Base-by-base conservation (phyloP, 164 flowering plant species). In the Macadamia integrifolia region DNA sequence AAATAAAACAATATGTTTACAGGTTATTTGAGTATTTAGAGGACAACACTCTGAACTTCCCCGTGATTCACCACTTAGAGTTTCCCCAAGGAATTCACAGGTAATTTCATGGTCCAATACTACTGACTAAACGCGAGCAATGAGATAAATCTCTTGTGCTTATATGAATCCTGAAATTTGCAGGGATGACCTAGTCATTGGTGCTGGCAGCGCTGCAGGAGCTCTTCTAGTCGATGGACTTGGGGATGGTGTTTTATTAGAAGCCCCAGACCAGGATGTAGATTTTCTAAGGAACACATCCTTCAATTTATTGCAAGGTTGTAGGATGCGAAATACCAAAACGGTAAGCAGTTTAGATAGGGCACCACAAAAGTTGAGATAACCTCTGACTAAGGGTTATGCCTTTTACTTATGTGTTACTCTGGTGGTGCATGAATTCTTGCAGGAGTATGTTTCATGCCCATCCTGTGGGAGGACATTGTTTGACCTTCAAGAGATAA, bases 261-360 rank as follows among this genome's bases (percentile, higher is more conserved):
- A 94, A 78, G 94, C 96, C 71, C 85, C 87, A 57, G 95, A 80
- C 64, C 91, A 90, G 75, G 98, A 94, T 75, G 82, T 88, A 63
- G 97, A 94, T 50, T 91, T 94, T 68, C 85, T 94, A 1, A 83
- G 96, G 71, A 79, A 90, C 65, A 91, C 98, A 50, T 91, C 97
- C 62, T 94, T 94, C 80, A 94, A 94, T 79, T 82, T 94, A 74
- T 87, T 94, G 52, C 98, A 94, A 79, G 98, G 98, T 62, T 94
- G 98, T 85, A 84, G 98, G 79, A 94, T 94, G 98, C 77, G 98
- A 48, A 94, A 94, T 68, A 94, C 98, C 63, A 94, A 94, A 80
- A 94, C 97, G 76, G 98, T 93, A 79, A 55, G 67, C 15, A 57
- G 32, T 15, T 67, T 67, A 1, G 9, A 32, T 23, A 40, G 2